A percentile compares a stretch with the other conserved stretches of the same genome.
phyloP scores from a whole-genome alignment of 192 early-diverging fungal species.

The Geosiphon pyriformis region DNA sequence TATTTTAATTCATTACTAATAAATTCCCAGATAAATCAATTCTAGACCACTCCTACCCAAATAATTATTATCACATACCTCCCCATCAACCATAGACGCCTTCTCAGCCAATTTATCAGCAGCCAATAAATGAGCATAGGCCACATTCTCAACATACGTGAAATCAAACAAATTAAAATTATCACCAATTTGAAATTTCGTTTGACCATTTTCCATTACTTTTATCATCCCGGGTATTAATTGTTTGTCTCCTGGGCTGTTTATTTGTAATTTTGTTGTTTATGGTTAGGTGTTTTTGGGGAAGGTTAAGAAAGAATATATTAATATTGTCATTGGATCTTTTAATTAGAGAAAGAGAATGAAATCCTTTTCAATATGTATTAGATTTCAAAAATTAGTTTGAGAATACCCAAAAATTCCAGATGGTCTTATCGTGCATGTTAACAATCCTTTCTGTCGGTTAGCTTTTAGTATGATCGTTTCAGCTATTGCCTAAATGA shows the following conservation, averaged over 20 bases:
- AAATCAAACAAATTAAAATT: conserved; percentile 82
- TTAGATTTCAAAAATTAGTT: conserved; percentile 2
- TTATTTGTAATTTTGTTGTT: neutral
- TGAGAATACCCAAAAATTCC: conserved; percentile 68
- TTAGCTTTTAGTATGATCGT: conserved; percentile 72
- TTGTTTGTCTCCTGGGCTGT: conserved; percentile 71
- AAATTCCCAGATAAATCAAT: too few species aligned
- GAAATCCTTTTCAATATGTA: neutral
- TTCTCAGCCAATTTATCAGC: conserved; percentile 57
- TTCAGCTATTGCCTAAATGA: conserved; percentile 45
- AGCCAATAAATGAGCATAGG: conserved; percentile 85
- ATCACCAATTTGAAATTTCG: conserved; percentile 76
- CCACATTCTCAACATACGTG: conserved; percentile 93
- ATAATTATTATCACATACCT: too few species aligned
- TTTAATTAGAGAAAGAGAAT: neutral
- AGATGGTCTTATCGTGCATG: conserved; percentile 77
- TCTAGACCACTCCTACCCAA: too few species aligned
- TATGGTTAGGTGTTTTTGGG: neutral
- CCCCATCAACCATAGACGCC: conserved; percentile 30
- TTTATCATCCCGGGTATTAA: conserved; percentile 60
- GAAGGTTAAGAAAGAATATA: neutral
- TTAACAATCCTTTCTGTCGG: conserved; percentile 54
- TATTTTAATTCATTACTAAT: conserved; percentile 26
- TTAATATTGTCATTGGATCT: neutral
- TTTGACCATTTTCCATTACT: conserved; percentile 55